These are phyloP conservation scores for Euphorbia celastroides DNA, from an alignment of 441 rosid genomes.

Conservation along the genomic window DNA sequence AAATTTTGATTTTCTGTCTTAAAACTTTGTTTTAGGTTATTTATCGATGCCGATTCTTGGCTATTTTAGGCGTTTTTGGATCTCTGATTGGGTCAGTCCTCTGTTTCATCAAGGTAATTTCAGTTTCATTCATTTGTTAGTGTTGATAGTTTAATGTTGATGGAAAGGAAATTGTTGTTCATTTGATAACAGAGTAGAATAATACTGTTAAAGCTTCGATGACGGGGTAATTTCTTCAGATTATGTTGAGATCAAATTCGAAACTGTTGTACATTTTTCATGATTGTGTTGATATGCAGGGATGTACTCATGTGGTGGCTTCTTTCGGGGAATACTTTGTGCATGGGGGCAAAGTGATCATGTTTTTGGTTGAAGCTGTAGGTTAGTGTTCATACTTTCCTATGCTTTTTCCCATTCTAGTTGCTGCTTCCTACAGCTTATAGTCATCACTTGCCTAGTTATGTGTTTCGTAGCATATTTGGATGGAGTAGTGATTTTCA, in stretches of 20 bases:
- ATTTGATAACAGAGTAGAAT: background rate
- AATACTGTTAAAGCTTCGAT: background rate
- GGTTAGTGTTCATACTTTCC: constrained; percentile 37
- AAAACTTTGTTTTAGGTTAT: constrained; percentile 30
- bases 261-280: too few species aligned
- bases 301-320: constrained; percentile 56
- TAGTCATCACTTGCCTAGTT: too few species aligned
- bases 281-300: constrained; percentile 68
- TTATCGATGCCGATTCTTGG: constrained; percentile 58
- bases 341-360: constrained; percentile 58
- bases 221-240: too few species aligned
- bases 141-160: too few species aligned
- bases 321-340: constrained; percentile 51
- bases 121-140: too few species aligned
- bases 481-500: too few species aligned
- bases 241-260: too few species aligned
- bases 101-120: constrained; percentile 70
- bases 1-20: background rate
- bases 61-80: constrained; percentile 61
- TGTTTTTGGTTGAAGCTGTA: constrained; percentile 81
- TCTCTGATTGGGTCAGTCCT: constrained; percentile 56
- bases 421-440: too few species aligned
- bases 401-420: background rate
- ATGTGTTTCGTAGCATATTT: too few species aligned
- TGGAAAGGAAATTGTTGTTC: background rate